phyloP scores from a whole-genome alignment of 148 eudicot species.

The Suaeda aralocaspica region DNA sequence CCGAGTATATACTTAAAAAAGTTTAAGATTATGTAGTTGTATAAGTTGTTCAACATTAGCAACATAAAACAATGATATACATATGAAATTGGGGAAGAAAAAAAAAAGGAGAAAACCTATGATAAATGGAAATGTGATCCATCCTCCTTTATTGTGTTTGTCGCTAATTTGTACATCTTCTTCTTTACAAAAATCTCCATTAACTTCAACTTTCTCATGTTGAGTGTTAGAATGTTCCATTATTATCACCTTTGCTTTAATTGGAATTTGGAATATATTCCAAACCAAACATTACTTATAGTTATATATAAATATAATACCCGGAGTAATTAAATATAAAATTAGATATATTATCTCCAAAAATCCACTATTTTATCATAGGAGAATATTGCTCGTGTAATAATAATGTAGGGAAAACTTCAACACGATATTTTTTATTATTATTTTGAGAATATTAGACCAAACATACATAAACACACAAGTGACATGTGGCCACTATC shows the following conservation, averaged over 20 bases:
- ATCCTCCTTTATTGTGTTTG: constrained; percentile 31
- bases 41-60: not conserved
- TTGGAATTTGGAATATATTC: constrained; percentile 9
- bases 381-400: not conserved
- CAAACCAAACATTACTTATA: constrained; percentile 1
- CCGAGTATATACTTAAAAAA: too few species aligned
- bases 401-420: not conserved
- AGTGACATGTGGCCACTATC: constrained; percentile 4
- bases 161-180: not conserved
- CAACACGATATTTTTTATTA: not conserved
- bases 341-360: not conserved
- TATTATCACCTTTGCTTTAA: too few species aligned
- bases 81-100: not conserved
- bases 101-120: constrained; percentile 24
- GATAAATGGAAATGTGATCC: constrained; percentile 41
- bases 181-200: constrained; percentile 2
- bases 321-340: not conserved
- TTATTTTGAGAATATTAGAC: constrained; percentile 1
- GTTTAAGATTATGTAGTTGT: too few species aligned
- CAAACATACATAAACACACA: not conserved
- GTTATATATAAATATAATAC: not conserved
- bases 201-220: not conserved
- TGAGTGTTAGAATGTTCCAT: constrained; percentile 7
- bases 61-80: not conserved
- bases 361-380: not conserved